phyloP scores from a whole-genome alignment of 306 rosid species.

The Aeschynomene evenia region DNA sequence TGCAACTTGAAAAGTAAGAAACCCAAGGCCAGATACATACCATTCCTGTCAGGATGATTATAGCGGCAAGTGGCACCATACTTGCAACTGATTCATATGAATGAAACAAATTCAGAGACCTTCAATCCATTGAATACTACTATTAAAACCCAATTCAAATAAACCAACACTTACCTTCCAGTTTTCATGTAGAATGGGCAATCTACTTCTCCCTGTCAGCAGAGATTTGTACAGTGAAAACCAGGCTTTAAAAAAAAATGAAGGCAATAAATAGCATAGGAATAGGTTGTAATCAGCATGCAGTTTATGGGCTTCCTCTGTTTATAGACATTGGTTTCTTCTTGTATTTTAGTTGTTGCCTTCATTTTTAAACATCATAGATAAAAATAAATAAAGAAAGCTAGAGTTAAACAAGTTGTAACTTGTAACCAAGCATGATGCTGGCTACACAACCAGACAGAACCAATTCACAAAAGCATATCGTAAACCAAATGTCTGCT shows the following conservation, averaged over 20 bases:
- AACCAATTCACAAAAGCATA: constrained; percentile 2
- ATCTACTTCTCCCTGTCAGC: constrained; percentile 85
- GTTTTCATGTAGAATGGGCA: constrained; percentile 99
- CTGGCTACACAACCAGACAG: constrained; percentile 21
- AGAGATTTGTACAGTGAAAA: constrained; percentile 31
- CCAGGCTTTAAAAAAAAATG: not conserved
- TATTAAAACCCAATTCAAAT: constrained; percentile 9
- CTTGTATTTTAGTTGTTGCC: not conserved
- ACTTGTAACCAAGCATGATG: constrained; percentile 1
- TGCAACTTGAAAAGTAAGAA: constrained; percentile 28
- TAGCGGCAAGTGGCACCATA: constrained; percentile 89
- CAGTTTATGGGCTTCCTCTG: not conserved
- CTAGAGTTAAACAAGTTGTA: constrained; percentile 1
- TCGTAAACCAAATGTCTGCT: not conserved
- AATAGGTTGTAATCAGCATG: constrained; percentile 4
- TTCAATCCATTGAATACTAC: constrained; percentile 29
- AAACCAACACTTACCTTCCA: constrained; percentile 65
- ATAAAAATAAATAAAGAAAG: not conserved
- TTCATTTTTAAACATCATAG: constrained; percentile 3
- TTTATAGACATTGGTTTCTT: not conserved
- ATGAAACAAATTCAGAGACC: constrained; percentile 30
- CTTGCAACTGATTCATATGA: constrained; percentile 73
- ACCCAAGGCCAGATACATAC: constrained; percentile 47
- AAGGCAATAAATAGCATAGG: constrained; percentile 4
- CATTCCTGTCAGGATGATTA: constrained; percentile 86